Percentiles rank a stretch among this genome's conserved stretches.
Evolutionary conservation across 148 eudicot species (phyloP).

Genomic region (Rhododendron molle): DNA sequence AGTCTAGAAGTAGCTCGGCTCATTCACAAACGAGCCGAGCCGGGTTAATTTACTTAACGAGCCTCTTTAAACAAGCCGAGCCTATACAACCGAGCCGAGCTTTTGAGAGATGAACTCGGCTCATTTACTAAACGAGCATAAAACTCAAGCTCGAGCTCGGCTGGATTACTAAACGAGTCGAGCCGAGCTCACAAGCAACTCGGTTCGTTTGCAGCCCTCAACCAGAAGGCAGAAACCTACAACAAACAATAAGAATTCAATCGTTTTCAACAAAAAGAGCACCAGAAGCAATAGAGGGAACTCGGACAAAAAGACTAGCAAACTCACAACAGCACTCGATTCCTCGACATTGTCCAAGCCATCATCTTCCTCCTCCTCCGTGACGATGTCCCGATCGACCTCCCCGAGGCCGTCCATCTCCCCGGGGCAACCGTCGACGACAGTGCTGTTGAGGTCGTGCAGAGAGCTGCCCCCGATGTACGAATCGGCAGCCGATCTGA

Average conservation of each 20-base stretch:
- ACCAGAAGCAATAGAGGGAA: background rate
- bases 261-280: background rate
- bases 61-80: too few species aligned
- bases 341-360: constrained; percentile 54
- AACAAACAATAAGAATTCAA: background rate
- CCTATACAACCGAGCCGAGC: too few species aligned
- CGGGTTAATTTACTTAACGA: too few species aligned
- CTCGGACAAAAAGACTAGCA: background rate
- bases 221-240: background rate
- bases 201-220: too few species aligned
- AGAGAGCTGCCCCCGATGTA: constrained; percentile 40
- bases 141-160: too few species aligned
- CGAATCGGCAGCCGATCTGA: constrained; percentile 50
- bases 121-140: too few species aligned
- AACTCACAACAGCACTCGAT: constrained; percentile 57
- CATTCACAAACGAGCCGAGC: too few species aligned
- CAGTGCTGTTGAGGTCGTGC: constrained; percentile 35
- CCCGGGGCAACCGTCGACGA: constrained; percentile 27
- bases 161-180: too few species aligned
- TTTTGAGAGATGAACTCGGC: too few species aligned
- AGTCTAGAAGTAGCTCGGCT: too few species aligned
- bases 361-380: constrained; percentile 32
- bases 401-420: constrained; percentile 31
- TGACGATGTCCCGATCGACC: constrained; percentile 41
- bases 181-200: too few species aligned